Conservation (phyloP, 2,329 filamentous ascomycete species). For the Cladosporium sp. region DNA sequence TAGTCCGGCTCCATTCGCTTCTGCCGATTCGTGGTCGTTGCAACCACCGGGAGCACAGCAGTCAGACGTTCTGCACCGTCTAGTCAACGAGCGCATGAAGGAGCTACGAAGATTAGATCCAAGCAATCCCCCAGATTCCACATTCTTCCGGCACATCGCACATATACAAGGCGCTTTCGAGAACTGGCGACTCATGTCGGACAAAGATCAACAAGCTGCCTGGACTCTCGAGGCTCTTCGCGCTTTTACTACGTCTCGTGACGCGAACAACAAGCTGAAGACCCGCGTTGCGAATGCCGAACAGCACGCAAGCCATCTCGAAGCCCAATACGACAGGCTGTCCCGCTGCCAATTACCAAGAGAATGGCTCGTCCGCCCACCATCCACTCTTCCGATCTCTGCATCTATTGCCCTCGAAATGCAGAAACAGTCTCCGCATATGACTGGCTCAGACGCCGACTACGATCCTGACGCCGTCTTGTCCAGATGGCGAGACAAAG, state of each 20-base stretch:
- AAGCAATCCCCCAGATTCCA: conserved; percentile 44
- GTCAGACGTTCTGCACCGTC: conserved; percentile 58
- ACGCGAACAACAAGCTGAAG: conserved; percentile 34
- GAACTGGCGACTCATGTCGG: conserved; percentile 67
- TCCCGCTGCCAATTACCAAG: conserved; percentile 31
- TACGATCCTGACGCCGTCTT: conserved; percentile 28
- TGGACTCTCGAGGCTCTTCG: conserved; percentile 47
- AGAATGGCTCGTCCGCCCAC: conserved; percentile 30
- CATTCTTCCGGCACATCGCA: conserved; percentile 66
- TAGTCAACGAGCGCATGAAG: conserved; percentile 29
- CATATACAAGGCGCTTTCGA: conserved; percentile 75
- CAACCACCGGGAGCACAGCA: conserved; percentile 70
- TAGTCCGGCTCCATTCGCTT: conserved; percentile 73
- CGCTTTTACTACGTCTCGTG: conserved; percentile 39
- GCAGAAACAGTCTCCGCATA: conserved; percentile 7
- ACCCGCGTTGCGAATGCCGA: conserved; percentile 37
- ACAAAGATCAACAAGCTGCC: conserved; percentile 38
- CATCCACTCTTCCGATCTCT: conserved; percentile 35
- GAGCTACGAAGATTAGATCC: conserved; percentile 27
- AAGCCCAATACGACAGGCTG: conserved; percentile 31
- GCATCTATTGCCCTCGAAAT: conserved; percentile 31
- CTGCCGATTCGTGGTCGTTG: conserved; percentile 76
- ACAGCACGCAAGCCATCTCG: conserved; percentile 40
- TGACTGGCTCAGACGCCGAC: conserved; percentile 17
- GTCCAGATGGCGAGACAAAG: conserved; percentile 25